Percentiles rank a stretch among this genome's conserved stretches.
These are phyloP conservation scores for Blastobotrys attinorum DNA, from an alignment of 805 yeast species.

Conservation along the genomic window DNA sequence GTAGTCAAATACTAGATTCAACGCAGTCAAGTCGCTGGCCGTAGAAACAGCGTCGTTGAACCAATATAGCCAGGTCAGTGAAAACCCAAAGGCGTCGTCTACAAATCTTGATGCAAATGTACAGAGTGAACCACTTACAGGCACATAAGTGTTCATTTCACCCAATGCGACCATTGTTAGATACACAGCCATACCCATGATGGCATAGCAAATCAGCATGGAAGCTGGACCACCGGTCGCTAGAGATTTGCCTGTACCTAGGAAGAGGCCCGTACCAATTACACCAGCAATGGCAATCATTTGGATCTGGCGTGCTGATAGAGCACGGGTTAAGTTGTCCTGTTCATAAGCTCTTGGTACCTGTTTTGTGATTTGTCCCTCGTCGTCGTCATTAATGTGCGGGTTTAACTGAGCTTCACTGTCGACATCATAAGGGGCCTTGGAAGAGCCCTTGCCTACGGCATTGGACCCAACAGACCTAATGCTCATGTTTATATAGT, in stretches of 20 bases:
- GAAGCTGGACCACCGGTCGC: slow-evolving; percentile 47
- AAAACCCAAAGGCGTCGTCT: slow-evolving; percentile 45
- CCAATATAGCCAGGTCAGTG: slow-evolving; percentile 44
- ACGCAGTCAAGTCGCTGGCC: slow-evolving; percentile 42
- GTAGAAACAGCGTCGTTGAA: slow-evolving; percentile 43
- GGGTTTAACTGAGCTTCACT: neutral
- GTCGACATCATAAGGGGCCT: neutral
- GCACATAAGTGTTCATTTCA: slow-evolving; percentile 48
- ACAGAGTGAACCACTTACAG: slow-evolving; percentile 48
- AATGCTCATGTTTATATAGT: too few species aligned
- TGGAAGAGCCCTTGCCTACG: too few species aligned
- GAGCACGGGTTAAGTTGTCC: slow-evolving; percentile 19
- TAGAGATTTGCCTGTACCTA: slow-evolving; percentile 44
- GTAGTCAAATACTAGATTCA: slow-evolving; percentile 38
- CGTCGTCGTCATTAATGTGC: too few species aligned
- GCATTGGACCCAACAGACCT: too few species aligned
- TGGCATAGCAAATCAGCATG: slow-evolving; percentile 39
- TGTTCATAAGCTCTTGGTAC: slow-evolving; percentile 3
- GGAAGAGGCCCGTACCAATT: slow-evolving; percentile 58
- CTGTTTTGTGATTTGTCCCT: neutral
- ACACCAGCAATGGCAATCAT: slow-evolving; percentile 75
- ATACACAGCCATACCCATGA: slow-evolving; percentile 46
- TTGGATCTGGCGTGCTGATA: slow-evolving; percentile 42
- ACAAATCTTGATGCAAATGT: slow-evolving; percentile 43
- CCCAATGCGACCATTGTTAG: slow-evolving; percentile 47